Evolutionary conservation across 352 stramenopile genomes (phyloP), one percentile per base, ranked within the genome.

Genomic region (Phytophthora pisi): DNA sequence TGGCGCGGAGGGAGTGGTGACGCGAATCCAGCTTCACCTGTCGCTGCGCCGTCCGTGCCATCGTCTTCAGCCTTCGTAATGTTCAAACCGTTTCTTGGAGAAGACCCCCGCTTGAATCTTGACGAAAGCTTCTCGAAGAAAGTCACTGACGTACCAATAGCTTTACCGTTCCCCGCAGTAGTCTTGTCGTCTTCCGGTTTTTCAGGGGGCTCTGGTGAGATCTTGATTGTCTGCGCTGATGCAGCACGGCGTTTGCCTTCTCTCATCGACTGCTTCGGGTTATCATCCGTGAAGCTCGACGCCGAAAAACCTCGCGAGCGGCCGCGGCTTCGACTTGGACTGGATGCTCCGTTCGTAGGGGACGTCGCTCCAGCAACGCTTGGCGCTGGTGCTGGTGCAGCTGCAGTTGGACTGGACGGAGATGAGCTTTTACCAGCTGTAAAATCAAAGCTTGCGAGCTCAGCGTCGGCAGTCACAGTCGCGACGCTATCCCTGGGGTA

Each of bases 111-210:
- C 61, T 91, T 95, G 67, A 95, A 95, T 68, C 86, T 81, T 51
- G 88, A 90, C 20, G 83, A 93, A 28, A 95, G 75, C 52, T 95
- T 95, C 46, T 87, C 87, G 56, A 95, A 95, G 66, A 95, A 95
- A 58, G 88, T 94, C 24, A 86, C 82, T 7, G 83, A 88, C 11
- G 78, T 61, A 15, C 71, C 83, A 18, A 64, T 61, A 11, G 70
- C 54, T 72, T 79, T 70, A 30, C 60, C 46, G 57, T 72, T 65
- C 49, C 31, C 38, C 34, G 46, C 28, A 43, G 59, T 24, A 43
- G 38, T 13, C 18, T 84, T 82, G 15, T 89, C 77, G 13, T 88
- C 78, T 7, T 49, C 50, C 40, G 38, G 20, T 8, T 75, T 76
- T n/a, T 75, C 58, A 13, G 65, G 11, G 45, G 66, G 31, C 38